Percentiles rank a stretch among this genome's conserved stretches.
Conservation (phyloP, 768 basidiomycete genomes). For the Russula olivacea region DNA sequence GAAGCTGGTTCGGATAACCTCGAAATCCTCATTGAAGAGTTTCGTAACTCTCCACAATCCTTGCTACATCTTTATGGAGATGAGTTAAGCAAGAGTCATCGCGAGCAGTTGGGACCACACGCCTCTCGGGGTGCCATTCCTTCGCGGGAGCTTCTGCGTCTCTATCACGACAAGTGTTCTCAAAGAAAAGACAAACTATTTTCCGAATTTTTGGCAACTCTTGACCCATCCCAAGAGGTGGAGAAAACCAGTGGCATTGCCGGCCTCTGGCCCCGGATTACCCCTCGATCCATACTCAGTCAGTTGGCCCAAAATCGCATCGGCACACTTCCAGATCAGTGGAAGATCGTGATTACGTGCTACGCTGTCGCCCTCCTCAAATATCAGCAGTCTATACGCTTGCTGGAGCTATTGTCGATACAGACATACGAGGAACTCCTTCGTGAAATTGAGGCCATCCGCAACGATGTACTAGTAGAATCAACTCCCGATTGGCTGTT, state of each 20-base stretch:
- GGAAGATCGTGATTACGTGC: background rate
- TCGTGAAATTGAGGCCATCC: background rate
- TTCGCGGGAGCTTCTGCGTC: background rate
- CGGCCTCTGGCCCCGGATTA: slow-evolving; percentile 14
- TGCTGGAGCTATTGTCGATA: background rate
- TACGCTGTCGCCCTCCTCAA: slow-evolving; percentile 2
- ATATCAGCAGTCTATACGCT: slow-evolving; percentile 11
- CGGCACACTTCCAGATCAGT: slow-evolving; percentile 2
- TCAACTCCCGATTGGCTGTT: slow-evolving; percentile 15
- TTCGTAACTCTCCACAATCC: background rate
- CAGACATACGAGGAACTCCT: background rate
- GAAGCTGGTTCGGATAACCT: too few species aligned
- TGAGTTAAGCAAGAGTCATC: background rate
- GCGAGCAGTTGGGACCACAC: background rate
- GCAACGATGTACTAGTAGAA: background rate
- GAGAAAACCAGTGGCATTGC: background rate
- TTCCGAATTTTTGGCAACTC: background rate
- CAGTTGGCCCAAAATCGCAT: slow-evolving; percentile 26
- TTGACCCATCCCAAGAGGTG: background rate
- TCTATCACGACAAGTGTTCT: background rate
- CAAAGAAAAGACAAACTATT: background rate
- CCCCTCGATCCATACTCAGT: slow-evolving; percentile 10
- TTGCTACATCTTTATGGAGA: slow-evolving; percentile 6
- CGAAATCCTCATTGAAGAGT: background rate
- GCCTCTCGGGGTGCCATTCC: background rate